Conservation (phyloP, 75 land plant species). For the Gnetum montanum region DNA sequence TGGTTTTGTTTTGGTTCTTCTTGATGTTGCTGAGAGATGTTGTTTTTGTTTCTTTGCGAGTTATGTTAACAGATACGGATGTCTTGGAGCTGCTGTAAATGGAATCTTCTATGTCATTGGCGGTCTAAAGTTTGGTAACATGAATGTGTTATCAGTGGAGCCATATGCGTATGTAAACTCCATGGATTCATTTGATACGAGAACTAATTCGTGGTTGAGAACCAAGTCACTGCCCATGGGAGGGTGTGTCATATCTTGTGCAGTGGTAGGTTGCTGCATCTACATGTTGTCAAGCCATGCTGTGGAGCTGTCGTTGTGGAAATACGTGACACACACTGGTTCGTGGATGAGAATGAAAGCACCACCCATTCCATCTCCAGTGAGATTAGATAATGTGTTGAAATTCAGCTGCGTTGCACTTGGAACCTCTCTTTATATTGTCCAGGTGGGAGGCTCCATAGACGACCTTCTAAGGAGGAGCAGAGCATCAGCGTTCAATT, state of each 20-base stretch:
- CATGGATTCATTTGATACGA: slow-evolving; percentile 70
- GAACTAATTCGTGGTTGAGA: slow-evolving; percentile 49
- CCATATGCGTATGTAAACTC: slow-evolving; percentile 60
- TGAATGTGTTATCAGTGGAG: slow-evolving; percentile 14
- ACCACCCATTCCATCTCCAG: slow-evolving; percentile 68
- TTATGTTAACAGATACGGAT: too few relatives aligned
- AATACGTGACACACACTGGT: slow-evolving; percentile 52
- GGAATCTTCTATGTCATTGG: slow-evolving; percentile 85
- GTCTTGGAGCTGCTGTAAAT: slow-evolving; percentile 69
- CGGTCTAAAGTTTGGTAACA: slow-evolving; percentile 51
- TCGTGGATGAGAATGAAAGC: slow-evolving; percentile 49
- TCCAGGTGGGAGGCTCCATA: slow-evolving; percentile 58
- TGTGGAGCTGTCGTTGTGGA: slow-evolving; percentile 87
- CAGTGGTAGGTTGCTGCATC: slow-evolving; percentile 48
- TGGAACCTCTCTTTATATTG: slow-evolving; percentile 49
- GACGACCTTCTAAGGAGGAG: slow-evolving; percentile 55
- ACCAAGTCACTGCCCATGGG: slow-evolving; percentile 67
- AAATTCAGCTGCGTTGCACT: slow-evolving; percentile 60
- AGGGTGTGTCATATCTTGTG: slow-evolving; percentile 88
- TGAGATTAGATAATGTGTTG: slow-evolving; percentile 51
- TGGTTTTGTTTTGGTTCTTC: too few relatives aligned
- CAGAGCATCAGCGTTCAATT: slow-evolving; percentile 22
- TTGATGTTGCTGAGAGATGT: too few relatives aligned
- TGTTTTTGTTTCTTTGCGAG: too few relatives aligned
- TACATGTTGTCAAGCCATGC: slow-evolving; percentile 89